Conservation (phyloP, 768 basidiomycete species). For the Phaffia tasmanica region DNA sequence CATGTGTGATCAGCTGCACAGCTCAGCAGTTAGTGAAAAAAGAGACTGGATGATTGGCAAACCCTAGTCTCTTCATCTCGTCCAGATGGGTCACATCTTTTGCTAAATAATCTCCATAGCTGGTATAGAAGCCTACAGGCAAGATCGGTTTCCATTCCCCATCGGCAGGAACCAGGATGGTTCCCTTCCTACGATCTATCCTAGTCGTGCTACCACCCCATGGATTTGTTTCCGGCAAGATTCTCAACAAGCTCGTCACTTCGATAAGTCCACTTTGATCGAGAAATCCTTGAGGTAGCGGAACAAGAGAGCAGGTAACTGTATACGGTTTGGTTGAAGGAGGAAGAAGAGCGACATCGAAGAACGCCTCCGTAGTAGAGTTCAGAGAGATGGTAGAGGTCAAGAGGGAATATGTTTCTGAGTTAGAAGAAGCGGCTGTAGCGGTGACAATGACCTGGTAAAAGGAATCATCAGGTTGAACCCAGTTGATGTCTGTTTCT, state of each 20-base stretch:
- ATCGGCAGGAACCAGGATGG: slow-evolving; percentile 26
- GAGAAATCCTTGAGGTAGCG: neutral
- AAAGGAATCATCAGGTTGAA: no score
- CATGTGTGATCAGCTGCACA: slow-evolving; percentile 4
- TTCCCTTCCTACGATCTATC: slow-evolving; percentile 33
- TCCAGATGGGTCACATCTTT: slow-evolving; percentile 47
- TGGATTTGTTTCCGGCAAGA: slow-evolving; percentile 36
- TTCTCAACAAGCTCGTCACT: slow-evolving; percentile 41
- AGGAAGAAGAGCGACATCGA: neutral
- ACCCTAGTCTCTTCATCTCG: slow-evolving; percentile 53
- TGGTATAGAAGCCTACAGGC: slow-evolving; percentile 65
- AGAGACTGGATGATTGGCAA: slow-evolving; percentile 27
- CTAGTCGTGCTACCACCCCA: slow-evolving; percentile 33
- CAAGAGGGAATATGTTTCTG: no score
- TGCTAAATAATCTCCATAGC: slow-evolving; percentile 38
- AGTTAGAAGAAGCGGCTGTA: no score
- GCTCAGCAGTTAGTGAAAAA: slow-evolving; percentile 15
- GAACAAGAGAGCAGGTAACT: slow-evolving; percentile 18
- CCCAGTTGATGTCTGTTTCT: no score
- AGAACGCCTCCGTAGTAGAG: no score
- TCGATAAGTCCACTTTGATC: slow-evolving; percentile 39
- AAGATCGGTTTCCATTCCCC: slow-evolving; percentile 42
- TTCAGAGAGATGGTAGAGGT: no score
- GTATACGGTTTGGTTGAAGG: slow-evolving; percentile 8
- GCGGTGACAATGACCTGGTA: no score